Evolutionary conservation across 257 asterid species (phyloP).

Genomic region (Solanum clarkiae): DNA sequence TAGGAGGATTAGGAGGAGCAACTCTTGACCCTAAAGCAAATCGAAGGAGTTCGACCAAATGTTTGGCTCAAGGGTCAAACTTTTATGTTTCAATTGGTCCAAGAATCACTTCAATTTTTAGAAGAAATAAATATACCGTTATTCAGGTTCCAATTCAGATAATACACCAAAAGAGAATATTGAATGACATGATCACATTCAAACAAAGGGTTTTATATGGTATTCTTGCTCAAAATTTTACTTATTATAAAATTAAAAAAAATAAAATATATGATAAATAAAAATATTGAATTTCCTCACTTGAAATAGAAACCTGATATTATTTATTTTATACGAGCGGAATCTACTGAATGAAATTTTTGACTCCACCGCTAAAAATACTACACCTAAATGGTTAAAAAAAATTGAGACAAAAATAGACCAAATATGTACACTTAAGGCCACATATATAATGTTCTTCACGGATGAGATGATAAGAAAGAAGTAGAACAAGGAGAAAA

Average conservation of each 20-base stretch:
- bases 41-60: background rate
- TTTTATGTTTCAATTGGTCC: background rate
- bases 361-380: background rate
- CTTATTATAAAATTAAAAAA: too few relatives aligned
- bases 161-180: background rate
- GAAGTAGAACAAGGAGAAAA: background rate
- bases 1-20: background rate
- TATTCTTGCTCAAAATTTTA: too few relatives aligned
- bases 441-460: background rate
- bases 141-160: background rate
- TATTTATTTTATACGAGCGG: too few relatives aligned
- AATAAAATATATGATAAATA: too few relatives aligned
- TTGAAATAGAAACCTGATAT: too few relatives aligned
- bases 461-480: background rate
- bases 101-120: background rate
- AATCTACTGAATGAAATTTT: too few relatives aligned
- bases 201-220: background rate
- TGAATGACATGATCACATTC: background rate
- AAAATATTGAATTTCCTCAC: too few relatives aligned
- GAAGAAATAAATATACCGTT: background rate
- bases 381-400: background rate
- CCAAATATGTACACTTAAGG: background rate
- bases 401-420: background rate
- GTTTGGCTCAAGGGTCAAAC: background rate
- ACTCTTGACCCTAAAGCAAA: background rate